Evolutionary conservation across 257 asterid genomes (phyloP), one percentile per base, ranked within the genome.

Genomic region (Haberlea rhodopensis): DNA sequence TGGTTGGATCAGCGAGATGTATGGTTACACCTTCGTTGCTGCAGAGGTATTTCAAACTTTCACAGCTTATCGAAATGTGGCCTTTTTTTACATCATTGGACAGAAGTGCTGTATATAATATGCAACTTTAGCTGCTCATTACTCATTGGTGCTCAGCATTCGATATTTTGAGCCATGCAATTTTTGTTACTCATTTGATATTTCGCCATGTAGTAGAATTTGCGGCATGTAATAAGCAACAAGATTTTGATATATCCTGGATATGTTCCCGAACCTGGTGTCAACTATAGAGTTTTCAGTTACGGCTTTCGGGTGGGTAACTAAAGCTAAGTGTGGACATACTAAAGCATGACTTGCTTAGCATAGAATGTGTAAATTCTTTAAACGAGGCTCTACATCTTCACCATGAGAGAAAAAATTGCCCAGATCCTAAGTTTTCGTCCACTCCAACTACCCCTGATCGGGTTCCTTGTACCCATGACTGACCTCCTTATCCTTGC

Each of bases 1-100:
- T 53, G 99, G 97, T 65, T 94, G 97, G 99, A 90, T 94, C 55
- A 94, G 97, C 65, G 96, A 94, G 84, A 94, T 94, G 99, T 94
- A 94, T 72, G 99, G 99, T 60, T 94, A 94, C 87, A 83, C 96
- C 52, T 94, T 94, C 63, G 99, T 87, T 73, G 99, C 97, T 37
- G 90, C 99, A 20, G 99, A 94, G 99, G 97, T 94, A 84, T 55
- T 64, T 68, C 24, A 18, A 1, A 28, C 19, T 23, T 63, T 48
- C 1, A 10, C 16, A 19, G 43, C 25, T 61, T 20, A 3, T 15
- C 28, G 1, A 13, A 9, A 46, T 19, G 24, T 34, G 23, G 49
- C 24, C 20, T 3, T 48, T 6, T 57, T 66, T 51, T 60, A 16
- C 57, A 4, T 58, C 24, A 60, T 62, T 22, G 24, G 40, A 64